Conservation (phyloP, 2,329 filamentous ascomycete species). For the Exophiala viscosa region DNA sequence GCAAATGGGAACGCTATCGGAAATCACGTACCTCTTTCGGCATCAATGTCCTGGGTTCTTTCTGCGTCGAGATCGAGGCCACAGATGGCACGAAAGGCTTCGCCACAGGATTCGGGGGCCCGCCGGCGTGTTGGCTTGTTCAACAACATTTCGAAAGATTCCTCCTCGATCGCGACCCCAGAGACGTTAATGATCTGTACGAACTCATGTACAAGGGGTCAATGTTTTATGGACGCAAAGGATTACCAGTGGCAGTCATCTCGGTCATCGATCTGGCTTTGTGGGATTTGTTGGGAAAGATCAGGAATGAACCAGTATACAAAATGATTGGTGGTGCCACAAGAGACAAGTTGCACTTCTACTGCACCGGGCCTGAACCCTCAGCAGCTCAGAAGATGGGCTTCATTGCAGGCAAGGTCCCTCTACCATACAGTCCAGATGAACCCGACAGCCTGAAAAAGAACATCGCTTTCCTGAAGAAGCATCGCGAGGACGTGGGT, state of each 20-base stretch:
- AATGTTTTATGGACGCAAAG: slow-evolving; percentile 96
- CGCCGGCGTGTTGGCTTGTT: slow-evolving; percentile 89
- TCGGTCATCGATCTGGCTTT: slow-evolving; percentile 90
- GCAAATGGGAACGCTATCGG: slow-evolving; percentile 81
- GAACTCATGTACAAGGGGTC: slow-evolving; percentile 95
- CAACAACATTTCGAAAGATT: slow-evolving; percentile 93
- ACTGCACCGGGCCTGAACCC: slow-evolving; percentile 89
- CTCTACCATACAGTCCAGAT: slow-evolving; percentile 82
- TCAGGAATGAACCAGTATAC: slow-evolving; percentile 89
- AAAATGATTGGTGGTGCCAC: slow-evolving; percentile 91
- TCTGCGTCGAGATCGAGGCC: slow-evolving; percentile 84
- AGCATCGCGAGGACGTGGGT: slow-evolving; percentile 78
- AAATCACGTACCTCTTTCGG: slow-evolving; percentile 88
- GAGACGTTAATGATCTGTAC: slow-evolving; percentile 87
- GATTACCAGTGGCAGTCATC: slow-evolving; percentile 83
- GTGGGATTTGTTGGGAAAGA: slow-evolving; percentile 89
- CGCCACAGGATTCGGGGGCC: slow-evolving; percentile 89
- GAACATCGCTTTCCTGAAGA: slow-evolving; percentile 83
- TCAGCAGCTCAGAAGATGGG: slow-evolving; percentile 76
- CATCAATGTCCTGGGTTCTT: slow-evolving; percentile 91
- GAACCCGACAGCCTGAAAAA: slow-evolving; percentile 78
- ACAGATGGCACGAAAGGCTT: slow-evolving; percentile 90
- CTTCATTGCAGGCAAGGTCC: slow-evolving; percentile 87
- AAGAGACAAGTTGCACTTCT: slow-evolving; percentile 72
- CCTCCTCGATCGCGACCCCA: slow-evolving; percentile 79